These are phyloP conservation scores for Camellia granthamiana DNA, from an alignment of 148 eudicot species.

Conservation along the genomic window DNA sequence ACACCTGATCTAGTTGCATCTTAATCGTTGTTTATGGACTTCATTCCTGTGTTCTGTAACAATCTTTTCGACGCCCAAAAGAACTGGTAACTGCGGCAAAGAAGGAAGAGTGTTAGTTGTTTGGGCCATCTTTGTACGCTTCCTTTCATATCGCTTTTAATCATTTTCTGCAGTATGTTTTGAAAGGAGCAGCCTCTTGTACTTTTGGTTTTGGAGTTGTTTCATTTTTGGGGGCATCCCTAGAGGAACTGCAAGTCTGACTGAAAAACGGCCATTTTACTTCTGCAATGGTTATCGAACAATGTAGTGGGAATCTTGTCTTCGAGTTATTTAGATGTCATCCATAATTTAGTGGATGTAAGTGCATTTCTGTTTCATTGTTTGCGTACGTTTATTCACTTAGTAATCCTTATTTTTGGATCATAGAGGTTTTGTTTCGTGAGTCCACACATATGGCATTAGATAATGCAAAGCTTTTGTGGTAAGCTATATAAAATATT, in stretches of 20 bases:
- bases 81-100: slow-evolving; percentile 15
- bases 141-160: slow-evolving; percentile 8
- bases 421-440: background rate
- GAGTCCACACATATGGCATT: no score
- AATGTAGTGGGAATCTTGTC: background rate
- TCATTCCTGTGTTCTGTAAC: slow-evolving; percentile 18
- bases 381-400: background rate
- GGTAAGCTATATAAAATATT: no score
- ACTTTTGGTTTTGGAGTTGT: background rate
- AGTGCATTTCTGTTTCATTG: background rate
- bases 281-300: background rate
- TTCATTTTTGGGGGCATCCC: background rate
- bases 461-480: no score
- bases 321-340: background rate
- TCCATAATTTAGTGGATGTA: background rate
- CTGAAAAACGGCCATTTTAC: background rate
- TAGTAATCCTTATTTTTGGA: background rate
- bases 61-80: slow-evolving; percentile 17
- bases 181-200: slow-evolving; percentile 12
- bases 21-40: slow-evolving; percentile 18
- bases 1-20: slow-evolving; percentile 83
- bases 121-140: slow-evolving; percentile 15
- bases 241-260: background rate
- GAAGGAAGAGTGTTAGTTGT: slow-evolving; percentile 15
- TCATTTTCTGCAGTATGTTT: slow-evolving; percentile 8